Base-by-base conservation (phyloP, 2,329 filamentous ascomycete species). In the Stachybotrys chlorohalonatus region DNA sequence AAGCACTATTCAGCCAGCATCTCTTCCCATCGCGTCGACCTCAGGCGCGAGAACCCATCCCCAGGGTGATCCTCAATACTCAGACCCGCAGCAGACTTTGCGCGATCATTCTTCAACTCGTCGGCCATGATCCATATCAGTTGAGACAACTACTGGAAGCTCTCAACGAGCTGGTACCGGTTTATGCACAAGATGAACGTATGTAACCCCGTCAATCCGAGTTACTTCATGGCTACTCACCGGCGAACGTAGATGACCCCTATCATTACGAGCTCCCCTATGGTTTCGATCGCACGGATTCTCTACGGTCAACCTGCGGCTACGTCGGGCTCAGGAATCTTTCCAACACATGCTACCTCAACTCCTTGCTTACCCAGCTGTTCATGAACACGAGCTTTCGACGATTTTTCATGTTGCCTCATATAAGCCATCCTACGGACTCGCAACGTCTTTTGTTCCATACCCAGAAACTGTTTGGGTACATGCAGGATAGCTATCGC, bases 331-430 rank as follows among this genome's bases (percentile, higher is more conserved):
- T 99, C n/a, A 81, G 81, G 55, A 99, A 99, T 64, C 79, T 96
- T 15, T 94, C 90, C 9, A 96, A 96, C 66, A 97, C 95, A 0
- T 99, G 94, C 71, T 99, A 99, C 67, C 81, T 97, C 66, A 99
- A 99, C 68, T 97, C 94, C 0, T 76, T 99, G 1, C 80, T 97
- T 57, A 93, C 91, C 0, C 94, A 99, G 66, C 81, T 99, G 0
- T 99, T 93, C 75, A 97, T 96, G 90, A 97, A 99, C 66, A 73
- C 89, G 15, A 80, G 84, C 7, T 97, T 99, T 64, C 86, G 94
- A 16, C 79, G 82, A 15, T 96, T 97, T 68, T 88, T 99, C 61
- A 77, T 97, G 57, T 70, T 76, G 55, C 76, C 82, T n/a, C 70
- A 76, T 8, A 73, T 89, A 30, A 68, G 75, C 13, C 82, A 87